Evolutionary conservation across 1,284 basidiomycete genomes (phyloP).

Genomic region (Puccinia horiana): DNA sequence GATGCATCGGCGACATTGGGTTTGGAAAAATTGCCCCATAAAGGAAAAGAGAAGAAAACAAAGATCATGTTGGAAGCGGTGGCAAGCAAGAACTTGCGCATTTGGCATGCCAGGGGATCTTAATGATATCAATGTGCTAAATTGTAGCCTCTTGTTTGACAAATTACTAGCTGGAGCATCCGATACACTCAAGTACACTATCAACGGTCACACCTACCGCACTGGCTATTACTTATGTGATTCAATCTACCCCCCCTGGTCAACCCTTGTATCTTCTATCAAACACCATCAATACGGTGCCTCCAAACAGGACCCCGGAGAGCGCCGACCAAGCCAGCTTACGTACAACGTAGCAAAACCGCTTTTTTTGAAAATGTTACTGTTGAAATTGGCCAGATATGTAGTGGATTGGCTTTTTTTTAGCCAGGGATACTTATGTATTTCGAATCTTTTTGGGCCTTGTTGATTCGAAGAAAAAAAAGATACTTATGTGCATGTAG

Average conservation of each 20-base stretch:
- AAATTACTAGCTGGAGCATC: constrained; percentile 1
- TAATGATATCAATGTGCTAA: constrained; percentile 2
- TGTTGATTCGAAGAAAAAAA: too few relatives aligned
- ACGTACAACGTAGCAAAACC: too few relatives aligned
- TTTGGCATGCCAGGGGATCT: constrained; percentile 15
- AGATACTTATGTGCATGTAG: too few relatives aligned
- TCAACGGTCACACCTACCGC: constrained; percentile 1
- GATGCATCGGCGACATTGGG: background rate
- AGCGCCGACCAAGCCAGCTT: too few relatives aligned
- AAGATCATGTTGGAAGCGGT: background rate
- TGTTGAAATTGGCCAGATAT: too few relatives aligned
- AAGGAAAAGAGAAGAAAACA: background rate
- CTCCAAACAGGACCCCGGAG: background rate
- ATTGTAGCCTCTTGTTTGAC: background rate
- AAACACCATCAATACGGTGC: background rate
- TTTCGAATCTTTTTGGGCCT: too few relatives aligned
- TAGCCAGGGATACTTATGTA: too few relatives aligned
- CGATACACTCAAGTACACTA: background rate
- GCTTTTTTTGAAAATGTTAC: too few relatives aligned
- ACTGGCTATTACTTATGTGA: constrained; percentile 13
- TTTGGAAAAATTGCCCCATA: background rate
- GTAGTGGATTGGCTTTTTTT: too few relatives aligned
- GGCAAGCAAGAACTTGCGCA: background rate
- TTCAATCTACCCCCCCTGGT: constrained; percentile 16
- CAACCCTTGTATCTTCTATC: constrained; percentile 26